phyloP scores from a whole-genome alignment of 306 rosid species.

The Hippophae rhamnoides region DNA sequence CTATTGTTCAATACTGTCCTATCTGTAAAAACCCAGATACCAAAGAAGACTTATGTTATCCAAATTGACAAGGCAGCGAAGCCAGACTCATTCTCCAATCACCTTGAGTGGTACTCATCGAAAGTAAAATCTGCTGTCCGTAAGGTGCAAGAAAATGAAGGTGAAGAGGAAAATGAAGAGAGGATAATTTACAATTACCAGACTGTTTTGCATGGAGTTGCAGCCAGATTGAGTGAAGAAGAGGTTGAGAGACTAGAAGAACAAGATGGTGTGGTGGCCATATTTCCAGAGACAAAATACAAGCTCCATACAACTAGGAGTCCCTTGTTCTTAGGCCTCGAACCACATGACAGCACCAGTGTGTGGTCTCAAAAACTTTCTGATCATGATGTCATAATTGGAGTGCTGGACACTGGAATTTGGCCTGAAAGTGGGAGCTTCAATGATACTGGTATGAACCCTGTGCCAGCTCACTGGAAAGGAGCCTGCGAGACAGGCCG shows the following conservation, averaged over 20 bases:
- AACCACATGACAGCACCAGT: slow-evolving; percentile 27
- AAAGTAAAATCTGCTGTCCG: slow-evolving; percentile 37
- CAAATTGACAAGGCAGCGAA: slow-evolving; percentile 74
- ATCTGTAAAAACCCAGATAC: slow-evolving; percentile 24
- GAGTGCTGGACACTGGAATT: slow-evolving; percentile 86
- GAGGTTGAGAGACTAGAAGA: slow-evolving; percentile 47
- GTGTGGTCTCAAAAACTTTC: slow-evolving; percentile 38
- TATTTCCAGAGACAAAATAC: slow-evolving; percentile 68
- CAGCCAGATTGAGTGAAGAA: slow-evolving; percentile 44
- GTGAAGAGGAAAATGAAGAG: slow-evolving; percentile 23
- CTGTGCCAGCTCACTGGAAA: slow-evolving; percentile 67
- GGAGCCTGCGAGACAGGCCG: slow-evolving; percentile 77
- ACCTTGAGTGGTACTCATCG: slow-evolving; percentile 64
- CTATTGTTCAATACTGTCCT: slow-evolving; percentile 17
- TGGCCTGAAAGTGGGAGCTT: slow-evolving; percentile 98
- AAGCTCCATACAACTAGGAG: slow-evolving; percentile 86
- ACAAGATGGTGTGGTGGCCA: slow-evolving; percentile 51
- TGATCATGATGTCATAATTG: slow-evolving; percentile 71
- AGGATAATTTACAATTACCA: slow-evolving; percentile 73
- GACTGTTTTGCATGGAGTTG: slow-evolving; percentile 66
- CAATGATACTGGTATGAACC: slow-evolving; percentile 59
- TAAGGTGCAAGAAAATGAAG: slow-evolving; percentile 10
- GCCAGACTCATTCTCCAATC: slow-evolving; percentile 49
- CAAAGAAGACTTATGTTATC: slow-evolving; percentile 46
- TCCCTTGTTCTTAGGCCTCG: slow-evolving; percentile 79